Evolutionary conservation across 345 rosid genomes (phyloP), one percentile per base, ranked within the genome.

Genomic region (Turnera subulata): DNA sequence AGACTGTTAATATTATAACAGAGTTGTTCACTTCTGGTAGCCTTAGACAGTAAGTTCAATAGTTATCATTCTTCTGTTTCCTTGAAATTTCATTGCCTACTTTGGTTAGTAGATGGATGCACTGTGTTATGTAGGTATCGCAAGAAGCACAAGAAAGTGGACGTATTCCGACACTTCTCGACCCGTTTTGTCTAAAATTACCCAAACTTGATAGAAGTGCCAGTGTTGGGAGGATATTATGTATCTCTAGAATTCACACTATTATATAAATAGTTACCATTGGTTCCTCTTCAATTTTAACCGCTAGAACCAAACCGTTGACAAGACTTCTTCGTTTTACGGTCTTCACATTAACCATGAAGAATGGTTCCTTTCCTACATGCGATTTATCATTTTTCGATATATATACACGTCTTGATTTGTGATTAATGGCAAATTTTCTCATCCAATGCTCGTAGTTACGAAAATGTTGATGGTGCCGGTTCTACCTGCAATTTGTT

Each of bases 261-360:
- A 62, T 54, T 48, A 62, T 61, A 40, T 60, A 61, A 67, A 67
- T 67, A 9, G 72, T 66, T 32, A 66, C 60, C 50, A 66, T 67
- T 46, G 66, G 66, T 11, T 67, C 61, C 57, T 37, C 8, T 9
- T 37, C 40, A 37, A 7, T 7, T 37, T 37, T 13, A 7, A 13
- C 8, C 13, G 40, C 40, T 37, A 7, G 11, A 37, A 13, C 11
- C 13, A 13, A 37, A 37, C 45, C 26, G n/a, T n/a, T n/a, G n/a
- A n/a, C n/a, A n/a, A n/a, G n/a, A n/a, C n/a, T n/a, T n/a, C n/a
- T n/a, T n/a, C n/a, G n/a, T n/a, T n/a, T n/a, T n/a, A n/a, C n/a
- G n/a, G n/a, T n/a, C n/a, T n/a, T n/a, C n/a, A n/a, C n/a, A n/a
- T n/a, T n/a, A n/a, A n/a, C n/a, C n/a, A n/a, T n/a, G n/a, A n/a